These are phyloP conservation scores for Fusarium coicis DNA, from an alignment of 2,329 filamentous ascomycete species.

Conservation along the genomic window DNA sequence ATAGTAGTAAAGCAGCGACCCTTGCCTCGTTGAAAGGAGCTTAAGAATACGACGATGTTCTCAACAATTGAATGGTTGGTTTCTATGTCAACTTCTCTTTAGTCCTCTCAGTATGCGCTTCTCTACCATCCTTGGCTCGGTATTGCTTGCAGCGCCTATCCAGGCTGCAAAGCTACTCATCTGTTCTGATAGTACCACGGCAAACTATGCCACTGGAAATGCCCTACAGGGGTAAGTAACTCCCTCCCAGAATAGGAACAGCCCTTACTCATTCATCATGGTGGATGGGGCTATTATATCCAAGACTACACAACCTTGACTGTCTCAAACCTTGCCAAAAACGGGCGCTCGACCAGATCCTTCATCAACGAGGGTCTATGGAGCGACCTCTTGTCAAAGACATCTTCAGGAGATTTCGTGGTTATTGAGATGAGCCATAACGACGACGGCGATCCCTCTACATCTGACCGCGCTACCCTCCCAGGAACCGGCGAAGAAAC, in stretches of 20 bases:
- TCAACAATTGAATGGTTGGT: fast-evolving
- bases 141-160: neutral
- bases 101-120: neutral
- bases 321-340: neutral
- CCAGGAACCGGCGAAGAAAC: neutral
- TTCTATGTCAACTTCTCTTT: fast-evolving
- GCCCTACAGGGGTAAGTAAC: fast-evolving
- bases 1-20: fast-evolving
- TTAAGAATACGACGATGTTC: neutral
- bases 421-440: neutral
- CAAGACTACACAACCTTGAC: neutral
- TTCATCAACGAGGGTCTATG: neutral
- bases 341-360: neutral
- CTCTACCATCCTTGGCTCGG: neutral
- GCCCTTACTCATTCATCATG: fast-evolving
- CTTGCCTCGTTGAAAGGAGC: fast-evolving
- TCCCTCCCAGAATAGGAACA: fast-evolving
- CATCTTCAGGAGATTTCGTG: neutral
- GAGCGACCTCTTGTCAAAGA: neutral
- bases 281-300: neutral
- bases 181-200: fast-evolving
- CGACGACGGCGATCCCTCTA: neutral
- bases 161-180: neutral
- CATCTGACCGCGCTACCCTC: neutral
- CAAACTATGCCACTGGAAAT: neutral